Percentiles rank a stretch among this genome's conserved stretches.
Conservation (phyloP, 768 basidiomycete species). For the Punctularia strigosozonata region DNA sequence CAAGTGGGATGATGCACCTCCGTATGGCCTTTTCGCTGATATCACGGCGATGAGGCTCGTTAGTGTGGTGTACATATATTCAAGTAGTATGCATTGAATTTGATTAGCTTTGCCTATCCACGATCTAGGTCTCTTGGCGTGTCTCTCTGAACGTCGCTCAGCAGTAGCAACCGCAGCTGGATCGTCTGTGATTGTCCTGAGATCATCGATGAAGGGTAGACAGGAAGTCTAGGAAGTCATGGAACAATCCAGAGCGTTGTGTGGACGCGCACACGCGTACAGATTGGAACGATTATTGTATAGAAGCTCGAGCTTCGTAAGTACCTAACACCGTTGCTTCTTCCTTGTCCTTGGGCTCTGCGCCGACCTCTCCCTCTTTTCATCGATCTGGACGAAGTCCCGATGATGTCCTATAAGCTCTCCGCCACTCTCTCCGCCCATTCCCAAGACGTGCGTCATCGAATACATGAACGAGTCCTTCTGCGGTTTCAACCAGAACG, state of each 20-base stretch:
- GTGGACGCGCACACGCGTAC: too few relatives aligned
- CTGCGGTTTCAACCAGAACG: neutral
- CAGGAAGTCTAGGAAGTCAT: too few relatives aligned
- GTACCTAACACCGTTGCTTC: conserved; percentile 8
- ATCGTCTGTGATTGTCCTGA: too few relatives aligned
- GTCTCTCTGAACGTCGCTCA: too few relatives aligned
- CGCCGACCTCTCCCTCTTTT: conserved; percentile 6
- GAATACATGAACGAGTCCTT: neutral
- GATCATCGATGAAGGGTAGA: too few relatives aligned
- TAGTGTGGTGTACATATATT: conserved; percentile 70
- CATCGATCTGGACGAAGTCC: neutral
- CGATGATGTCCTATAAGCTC: conserved; percentile 58
- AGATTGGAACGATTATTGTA: too few relatives aligned
- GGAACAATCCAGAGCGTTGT: too few relatives aligned
- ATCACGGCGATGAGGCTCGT: conserved; percentile 63
- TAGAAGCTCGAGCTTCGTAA: too few relatives aligned
- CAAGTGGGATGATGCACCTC: conserved; percentile 81
- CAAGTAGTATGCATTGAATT: neutral
- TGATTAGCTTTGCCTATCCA: too few relatives aligned
- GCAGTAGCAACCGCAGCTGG: too few relatives aligned
- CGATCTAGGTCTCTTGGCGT: too few relatives aligned
- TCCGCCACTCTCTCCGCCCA: conserved; percentile 64
- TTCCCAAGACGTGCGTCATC: conserved; percentile 55
- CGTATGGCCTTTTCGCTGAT: conserved; percentile 70
- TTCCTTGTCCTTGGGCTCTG: conserved; percentile 8